Conservation (phyloP, 805 yeast genomes). For the Lachancea sp. region DNA sequence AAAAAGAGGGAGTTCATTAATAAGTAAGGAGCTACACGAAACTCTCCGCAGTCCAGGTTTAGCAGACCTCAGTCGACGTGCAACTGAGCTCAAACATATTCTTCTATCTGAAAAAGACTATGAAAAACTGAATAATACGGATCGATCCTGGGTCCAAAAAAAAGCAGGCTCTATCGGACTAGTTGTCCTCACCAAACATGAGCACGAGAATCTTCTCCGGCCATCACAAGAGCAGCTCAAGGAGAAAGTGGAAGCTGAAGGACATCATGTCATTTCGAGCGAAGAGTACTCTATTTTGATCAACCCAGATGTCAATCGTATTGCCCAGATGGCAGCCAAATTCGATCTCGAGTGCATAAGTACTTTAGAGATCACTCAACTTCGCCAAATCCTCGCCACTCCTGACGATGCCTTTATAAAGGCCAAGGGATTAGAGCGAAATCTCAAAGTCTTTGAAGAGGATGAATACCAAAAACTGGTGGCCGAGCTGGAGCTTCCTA, state of each 20-base stretch:
- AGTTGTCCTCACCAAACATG: background rate
- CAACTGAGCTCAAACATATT: background rate
- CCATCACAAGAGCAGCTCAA: background rate
- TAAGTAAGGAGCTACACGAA: background rate
- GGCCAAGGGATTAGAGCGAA: slow-evolving; percentile 9
- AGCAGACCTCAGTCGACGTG: background rate
- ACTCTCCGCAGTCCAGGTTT: background rate
- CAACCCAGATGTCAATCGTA: slow-evolving; percentile 2
- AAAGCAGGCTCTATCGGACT: background rate
- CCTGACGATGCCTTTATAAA: slow-evolving; percentile 14
- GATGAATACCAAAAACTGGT: slow-evolving; percentile 10
- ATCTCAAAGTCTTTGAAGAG: slow-evolving; percentile 11
- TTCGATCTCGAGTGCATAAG: slow-evolving; percentile 20
- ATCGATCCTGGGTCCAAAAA: background rate
- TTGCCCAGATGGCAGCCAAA: slow-evolving; percentile 23
- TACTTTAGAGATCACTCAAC: background rate
- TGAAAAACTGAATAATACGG: background rate
- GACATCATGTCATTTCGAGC: background rate
- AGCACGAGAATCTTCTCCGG: background rate
- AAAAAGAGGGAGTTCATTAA: slow-evolving; percentile 9
- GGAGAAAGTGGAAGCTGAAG: background rate
- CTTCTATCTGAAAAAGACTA: background rate
- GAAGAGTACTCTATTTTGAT: background rate
- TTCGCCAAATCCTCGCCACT: slow-evolving; percentile 3
- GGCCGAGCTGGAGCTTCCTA: slow-evolving; percentile 10